Base-by-base conservation (phyloP, 1,284 basidiomycete species). In the Rhodotorula glutinis region DNA sequence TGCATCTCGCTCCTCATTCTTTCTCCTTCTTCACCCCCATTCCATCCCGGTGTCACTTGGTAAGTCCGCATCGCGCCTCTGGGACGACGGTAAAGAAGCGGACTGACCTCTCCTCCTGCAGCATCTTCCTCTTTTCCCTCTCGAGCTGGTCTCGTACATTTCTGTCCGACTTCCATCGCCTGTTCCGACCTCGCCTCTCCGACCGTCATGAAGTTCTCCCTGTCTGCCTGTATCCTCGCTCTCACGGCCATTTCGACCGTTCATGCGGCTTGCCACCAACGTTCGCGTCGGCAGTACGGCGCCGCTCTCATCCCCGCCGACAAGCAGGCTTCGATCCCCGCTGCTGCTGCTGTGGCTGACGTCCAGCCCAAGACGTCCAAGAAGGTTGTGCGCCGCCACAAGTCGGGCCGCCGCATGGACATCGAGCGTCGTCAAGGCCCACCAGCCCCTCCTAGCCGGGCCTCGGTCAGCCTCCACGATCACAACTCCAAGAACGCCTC, bases 321-420 rank as follows among this genome's bases (percentile, higher is more conserved):
- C 29, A 16, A 44, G 17, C 43, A 44, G 21, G 21, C 43, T 11
- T 5, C 11, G 33, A 11, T 5, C 33, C 33, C 33, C 33, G 33
- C 33, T 38, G 33, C 33, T 38, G 41, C 55, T 16, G 25, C 29
- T 7, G 29, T 9, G n/a, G 29, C 29, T 9, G 29, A 30, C 25
- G 9, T 11, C 29, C 52, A 21, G 29, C 16, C 7, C 41, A 43
- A 56, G 30, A 14, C 5, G 25, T 19, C 19, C n/a, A 62, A 51
- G 46, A 21, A 25, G 46, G 53, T 62, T 38, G 61, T 62, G 8
- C 55, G 61, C 14, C 33, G 61, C 2, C 54, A 57, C 40, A 62
- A 62, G 49, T 23, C 53, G 23, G 61, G 61, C 4, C 29, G 41
- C 7, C 29, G 60, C 14, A n/a, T 47, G 53, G 41, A 46, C 44